These are phyloP conservation scores for Nyctanthes arbortristis DNA, from an alignment of 257 asterid genomes.

Conservation along the genomic window DNA sequence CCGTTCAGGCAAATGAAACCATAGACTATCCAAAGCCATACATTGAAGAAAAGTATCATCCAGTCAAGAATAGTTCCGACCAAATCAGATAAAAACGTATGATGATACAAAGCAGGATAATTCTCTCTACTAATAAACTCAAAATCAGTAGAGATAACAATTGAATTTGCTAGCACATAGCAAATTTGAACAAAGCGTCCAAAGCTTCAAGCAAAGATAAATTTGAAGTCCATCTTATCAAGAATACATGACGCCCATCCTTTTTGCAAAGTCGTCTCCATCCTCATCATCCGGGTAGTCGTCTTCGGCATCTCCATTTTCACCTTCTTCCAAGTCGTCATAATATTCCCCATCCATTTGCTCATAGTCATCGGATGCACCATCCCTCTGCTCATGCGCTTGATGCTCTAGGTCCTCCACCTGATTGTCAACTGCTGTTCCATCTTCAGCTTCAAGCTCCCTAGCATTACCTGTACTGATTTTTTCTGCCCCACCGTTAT, in stretches of 20 bases:
- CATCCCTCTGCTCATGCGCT: constrained; percentile 49
- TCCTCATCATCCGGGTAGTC: constrained; percentile 69
- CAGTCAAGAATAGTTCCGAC: constrained; percentile 32
- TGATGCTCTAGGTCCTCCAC: constrained; percentile 41
- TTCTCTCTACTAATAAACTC: constrained; percentile 46
- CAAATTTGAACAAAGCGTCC: constrained; percentile 17
- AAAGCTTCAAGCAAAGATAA: constrained; percentile 10
- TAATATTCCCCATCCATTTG: constrained; percentile 60
- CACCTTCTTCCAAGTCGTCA: constrained; percentile 53
- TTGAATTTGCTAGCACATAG: constrained; percentile 30
- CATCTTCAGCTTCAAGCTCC: constrained; percentile 53
- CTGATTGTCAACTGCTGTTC: constrained; percentile 38
- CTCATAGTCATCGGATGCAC: constrained; percentile 57
- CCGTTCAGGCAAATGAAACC: neutral
- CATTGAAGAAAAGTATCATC: constrained; percentile 3
- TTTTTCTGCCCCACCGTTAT: constrained; percentile 28
- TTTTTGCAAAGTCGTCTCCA: constrained; percentile 77
- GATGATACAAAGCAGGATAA: constrained; percentile 34
- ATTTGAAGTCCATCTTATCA: constrained; percentile 22
- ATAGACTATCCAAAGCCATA: neutral
- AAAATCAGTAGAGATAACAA: constrained; percentile 53
- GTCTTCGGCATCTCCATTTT: constrained; percentile 54
- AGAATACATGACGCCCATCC: constrained; percentile 79
- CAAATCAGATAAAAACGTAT: constrained; percentile 22
- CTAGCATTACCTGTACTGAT: constrained; percentile 13